Conservation (phyloP, 2,329 filamentous ascomycete species). For the Colletotrichum falcatum region DNA sequence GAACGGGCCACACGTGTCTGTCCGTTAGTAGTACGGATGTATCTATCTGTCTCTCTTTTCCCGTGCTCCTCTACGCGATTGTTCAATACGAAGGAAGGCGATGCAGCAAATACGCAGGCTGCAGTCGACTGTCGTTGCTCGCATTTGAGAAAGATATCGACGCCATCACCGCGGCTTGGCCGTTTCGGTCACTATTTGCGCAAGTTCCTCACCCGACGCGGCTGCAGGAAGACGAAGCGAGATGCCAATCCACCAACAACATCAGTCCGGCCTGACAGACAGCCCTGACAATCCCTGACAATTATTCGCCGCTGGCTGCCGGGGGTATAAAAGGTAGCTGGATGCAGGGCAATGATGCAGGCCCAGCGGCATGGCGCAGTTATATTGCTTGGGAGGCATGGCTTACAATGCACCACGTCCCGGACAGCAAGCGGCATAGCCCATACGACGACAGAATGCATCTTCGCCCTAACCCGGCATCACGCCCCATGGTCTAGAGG, state of each 20-base stretch:
- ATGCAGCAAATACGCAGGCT: neutral
- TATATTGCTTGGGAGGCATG: neutral
- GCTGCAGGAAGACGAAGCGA: slow-evolving; percentile 5
- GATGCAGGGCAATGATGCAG: slow-evolving; percentile 10
- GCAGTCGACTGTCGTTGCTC: neutral
- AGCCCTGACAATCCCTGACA: neutral
- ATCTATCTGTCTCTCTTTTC: neutral
- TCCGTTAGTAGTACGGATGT: too few relatives aligned
- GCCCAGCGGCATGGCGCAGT: neutral
- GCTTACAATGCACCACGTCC: neutral
- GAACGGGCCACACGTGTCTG: neutral
- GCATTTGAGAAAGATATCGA: neutral
- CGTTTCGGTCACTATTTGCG: slow-evolving; percentile 2
- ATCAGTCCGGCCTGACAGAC: neutral
- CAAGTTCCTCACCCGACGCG: slow-evolving; percentile 5
- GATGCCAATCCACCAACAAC: slow-evolving; percentile 1
- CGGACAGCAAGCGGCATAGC: neutral
- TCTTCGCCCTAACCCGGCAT: neutral
- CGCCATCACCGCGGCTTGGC: neutral
- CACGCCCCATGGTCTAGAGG: neutral
- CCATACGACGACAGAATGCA: neutral
- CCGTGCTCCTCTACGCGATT: neutral
- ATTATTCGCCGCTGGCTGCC: neutral
- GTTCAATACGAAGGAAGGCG: neutral
- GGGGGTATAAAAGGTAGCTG: neutral